phyloP scores from a whole-genome alignment of 192 early-diverging fungal genomes.

The Rhizophagus sp. region DNA sequence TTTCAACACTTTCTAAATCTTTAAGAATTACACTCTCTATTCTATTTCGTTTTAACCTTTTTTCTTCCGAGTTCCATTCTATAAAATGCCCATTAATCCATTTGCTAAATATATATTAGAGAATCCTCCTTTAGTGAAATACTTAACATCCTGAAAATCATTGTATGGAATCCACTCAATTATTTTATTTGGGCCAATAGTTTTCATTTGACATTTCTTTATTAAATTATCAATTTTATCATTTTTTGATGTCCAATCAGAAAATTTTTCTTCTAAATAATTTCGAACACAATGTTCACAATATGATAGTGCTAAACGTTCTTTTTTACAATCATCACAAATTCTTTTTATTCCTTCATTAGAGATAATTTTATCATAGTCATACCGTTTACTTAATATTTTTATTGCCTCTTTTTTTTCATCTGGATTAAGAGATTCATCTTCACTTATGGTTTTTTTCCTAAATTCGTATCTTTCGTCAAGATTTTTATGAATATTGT shows the following conservation, averaged over 20 bases:
- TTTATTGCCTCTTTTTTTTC: not conserved
- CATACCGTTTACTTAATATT: not conserved
- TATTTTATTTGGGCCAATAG: not conserved
- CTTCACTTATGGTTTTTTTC: not conserved
- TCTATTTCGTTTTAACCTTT: not conserved
- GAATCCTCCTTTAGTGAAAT: not conserved
- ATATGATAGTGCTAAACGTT: not conserved
- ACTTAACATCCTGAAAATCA: not conserved
- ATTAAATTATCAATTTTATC: not conserved
- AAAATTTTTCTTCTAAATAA: not conserved
- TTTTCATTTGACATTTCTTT: not conserved
- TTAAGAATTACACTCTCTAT: not conserved
- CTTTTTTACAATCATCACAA: not conserved
- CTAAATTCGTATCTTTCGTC: not conserved
- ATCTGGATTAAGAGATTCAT: not conserved
- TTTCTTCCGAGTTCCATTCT: not conserved
- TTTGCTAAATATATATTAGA: not conserved
- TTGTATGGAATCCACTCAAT: not conserved
- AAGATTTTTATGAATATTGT: not conserved
- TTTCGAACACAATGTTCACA: not conserved
- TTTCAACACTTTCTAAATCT: not conserved
- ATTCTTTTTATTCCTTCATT: not conserved
- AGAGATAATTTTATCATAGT: not conserved
- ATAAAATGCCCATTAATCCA: not conserved
- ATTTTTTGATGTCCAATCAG: not conserved